These are phyloP conservation scores for Senna tora DNA, from an alignment of 306 rosid species.

Conservation along the genomic window DNA sequence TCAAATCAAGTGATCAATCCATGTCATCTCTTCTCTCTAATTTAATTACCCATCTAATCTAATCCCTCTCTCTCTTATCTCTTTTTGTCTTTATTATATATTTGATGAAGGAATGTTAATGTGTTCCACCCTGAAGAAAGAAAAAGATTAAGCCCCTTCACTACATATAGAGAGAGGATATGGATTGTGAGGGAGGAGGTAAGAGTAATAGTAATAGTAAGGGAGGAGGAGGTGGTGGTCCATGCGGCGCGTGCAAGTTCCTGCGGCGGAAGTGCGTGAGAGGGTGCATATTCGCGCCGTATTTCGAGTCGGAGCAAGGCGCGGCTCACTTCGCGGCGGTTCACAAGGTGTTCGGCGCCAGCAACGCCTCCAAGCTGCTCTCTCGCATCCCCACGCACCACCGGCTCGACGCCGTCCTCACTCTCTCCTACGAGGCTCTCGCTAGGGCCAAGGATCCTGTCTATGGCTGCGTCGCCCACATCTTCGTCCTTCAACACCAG, in stretches of 20 bases:
- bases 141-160: too few species aligned
- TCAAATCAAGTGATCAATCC: too few species aligned
- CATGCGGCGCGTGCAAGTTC: slow-evolving; percentile 97
- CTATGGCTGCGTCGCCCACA: slow-evolving; percentile 82
- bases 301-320: slow-evolving; percentile 85
- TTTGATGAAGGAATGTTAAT: too few species aligned
- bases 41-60: too few species aligned
- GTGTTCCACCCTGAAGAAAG: too few species aligned
- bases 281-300: slow-evolving; percentile 89
- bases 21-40: too few species aligned
- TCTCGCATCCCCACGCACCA: slow-evolving; percentile 60
- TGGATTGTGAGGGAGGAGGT: too few species aligned
- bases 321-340: slow-evolving; percentile 89
- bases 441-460: slow-evolving; percentile 86
- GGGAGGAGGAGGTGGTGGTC: slow-evolving; percentile 42
- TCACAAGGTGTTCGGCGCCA: slow-evolving; percentile 95
- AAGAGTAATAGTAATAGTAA: too few species aligned
- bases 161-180: too few species aligned
- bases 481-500: slow-evolving; percentile 91
- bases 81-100: too few species aligned
- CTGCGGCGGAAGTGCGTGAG: slow-evolving; percentile 78
- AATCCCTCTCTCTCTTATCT: too few species aligned
- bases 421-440: slow-evolving; percentile 84
- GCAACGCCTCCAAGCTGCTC: slow-evolving; percentile 92
- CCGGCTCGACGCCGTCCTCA: slow-evolving; percentile 77